A percentile compares a stretch with the other conserved stretches of the same genome.
Evolutionary conservation across 257 asterid genomes (phyloP).

Genomic region (Cinchona pubescens): DNA sequence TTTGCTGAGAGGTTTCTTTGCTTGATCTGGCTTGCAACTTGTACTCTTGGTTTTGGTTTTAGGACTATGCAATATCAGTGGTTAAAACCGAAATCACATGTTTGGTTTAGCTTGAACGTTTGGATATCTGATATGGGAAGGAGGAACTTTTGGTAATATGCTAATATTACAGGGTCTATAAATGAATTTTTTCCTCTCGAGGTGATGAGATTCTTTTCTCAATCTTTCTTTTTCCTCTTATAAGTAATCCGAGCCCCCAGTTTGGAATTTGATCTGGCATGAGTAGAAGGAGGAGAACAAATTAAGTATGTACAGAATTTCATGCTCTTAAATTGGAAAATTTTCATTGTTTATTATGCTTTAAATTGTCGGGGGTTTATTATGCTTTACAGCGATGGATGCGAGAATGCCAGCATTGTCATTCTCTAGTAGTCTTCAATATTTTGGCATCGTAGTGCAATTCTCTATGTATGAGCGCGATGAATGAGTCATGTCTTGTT

Average conservation of each 20-base stretch:
- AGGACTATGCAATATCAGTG: neutral
- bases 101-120: neutral
- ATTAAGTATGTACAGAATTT: neutral
- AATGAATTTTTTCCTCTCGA: neutral
- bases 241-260: neutral
- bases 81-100: neutral
- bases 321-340: neutral
- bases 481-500: too few species aligned
- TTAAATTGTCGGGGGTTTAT: too few species aligned
- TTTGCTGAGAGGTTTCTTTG: conserved; percentile 3
- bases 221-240: neutral
- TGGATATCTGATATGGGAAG: neutral
- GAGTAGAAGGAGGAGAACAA: neutral
- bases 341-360: too few species aligned
- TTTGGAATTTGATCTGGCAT: neutral
- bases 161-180: neutral
- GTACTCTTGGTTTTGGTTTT: neutral
- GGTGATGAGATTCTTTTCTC: neutral
- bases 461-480: too few species aligned
- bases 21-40: neutral
- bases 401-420: neutral
- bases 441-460: neutral
- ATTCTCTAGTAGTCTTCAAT: neutral
- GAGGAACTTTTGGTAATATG: neutral
- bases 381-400: too few species aligned